A percentile compares a stretch with the other conserved stretches of the same genome.
Conservation (phyloP, 2,329 filamentous ascomycete genomes). For the Daldinia sp. region DNA sequence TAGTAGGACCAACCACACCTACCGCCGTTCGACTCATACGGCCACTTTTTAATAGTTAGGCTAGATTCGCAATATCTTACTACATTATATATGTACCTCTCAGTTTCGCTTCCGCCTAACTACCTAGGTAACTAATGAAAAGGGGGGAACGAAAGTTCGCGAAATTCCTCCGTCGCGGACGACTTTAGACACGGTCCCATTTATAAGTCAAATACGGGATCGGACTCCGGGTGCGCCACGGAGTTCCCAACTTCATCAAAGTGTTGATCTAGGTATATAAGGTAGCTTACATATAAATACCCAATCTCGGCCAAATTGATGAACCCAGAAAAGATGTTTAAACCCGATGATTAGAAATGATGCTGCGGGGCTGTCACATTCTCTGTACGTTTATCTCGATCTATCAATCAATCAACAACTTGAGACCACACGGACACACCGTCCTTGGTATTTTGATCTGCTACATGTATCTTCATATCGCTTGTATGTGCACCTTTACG, state of each 20-base stretch:
- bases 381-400: constrained; percentile 1
- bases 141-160: neutral
- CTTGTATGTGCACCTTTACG: neutral
- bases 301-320: constrained; percentile 4
- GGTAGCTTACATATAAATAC: neutral
- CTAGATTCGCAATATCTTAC: neutral
- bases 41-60: neutral
- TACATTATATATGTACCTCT: neutral
- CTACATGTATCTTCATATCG: neutral
- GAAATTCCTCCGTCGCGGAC: neutral
- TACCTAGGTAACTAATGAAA: too few relatives aligned
- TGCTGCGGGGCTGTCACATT: neutral
- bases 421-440: neutral
- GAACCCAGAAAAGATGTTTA: neutral
- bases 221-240: neutral
- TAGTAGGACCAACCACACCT: constrained; percentile 12
- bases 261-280: too few relatives aligned
- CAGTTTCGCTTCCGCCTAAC: neutral
- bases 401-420: neutral
- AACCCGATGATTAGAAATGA: constrained; percentile 4
- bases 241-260: neutral
- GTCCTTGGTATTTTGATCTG: neutral
- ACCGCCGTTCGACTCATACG: constrained; percentile 34
- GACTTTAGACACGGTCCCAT: neutral
- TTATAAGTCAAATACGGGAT: neutral